Evolutionary conservation across 2,329 filamentous ascomycete species (phyloP).

Genomic region (Fusarium nisikadoi): DNA sequence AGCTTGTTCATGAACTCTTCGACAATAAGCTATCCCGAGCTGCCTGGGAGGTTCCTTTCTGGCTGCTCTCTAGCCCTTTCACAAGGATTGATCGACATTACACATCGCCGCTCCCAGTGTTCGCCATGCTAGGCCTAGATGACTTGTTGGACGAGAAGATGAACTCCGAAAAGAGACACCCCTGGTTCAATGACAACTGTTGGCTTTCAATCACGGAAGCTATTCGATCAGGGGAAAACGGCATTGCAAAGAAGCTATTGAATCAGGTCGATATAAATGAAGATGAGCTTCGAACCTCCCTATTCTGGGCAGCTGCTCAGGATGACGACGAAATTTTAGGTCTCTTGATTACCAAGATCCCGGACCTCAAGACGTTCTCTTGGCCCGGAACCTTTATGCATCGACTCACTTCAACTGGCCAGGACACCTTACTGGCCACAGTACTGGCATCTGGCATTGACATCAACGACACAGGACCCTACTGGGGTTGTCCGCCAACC

Average conservation of each 20-base stretch:
- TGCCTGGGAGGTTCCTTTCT: background rate
- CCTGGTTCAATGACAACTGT: background rate
- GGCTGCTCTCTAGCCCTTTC: background rate
- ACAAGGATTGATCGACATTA: background rate
- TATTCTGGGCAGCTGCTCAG: background rate
- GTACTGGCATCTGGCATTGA: background rate
- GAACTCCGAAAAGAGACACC: background rate
- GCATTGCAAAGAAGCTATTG: background rate
- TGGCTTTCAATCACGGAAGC: background rate
- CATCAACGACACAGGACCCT: background rate
- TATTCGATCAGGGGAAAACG: background rate
- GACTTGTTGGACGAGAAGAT: background rate
- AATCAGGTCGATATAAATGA: background rate
- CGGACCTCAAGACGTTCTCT: fast-evolving
- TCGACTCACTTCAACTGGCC: background rate
- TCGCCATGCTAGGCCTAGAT: background rate
- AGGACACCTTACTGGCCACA: background rate
- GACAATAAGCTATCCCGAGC: background rate
- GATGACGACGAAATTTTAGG: background rate
- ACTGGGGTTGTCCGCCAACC: background rate
- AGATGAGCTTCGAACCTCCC: background rate
- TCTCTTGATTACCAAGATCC: background rate
- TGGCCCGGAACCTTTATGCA: background rate
- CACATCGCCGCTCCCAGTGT: background rate
- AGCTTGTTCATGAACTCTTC: background rate